Percentiles rank a stretch among this genome's conserved stretches.
These are phyloP conservation scores for Penium margaritaceum DNA, from an alignment of 139 green algal genomes.

Conservation along the genomic window DNA sequence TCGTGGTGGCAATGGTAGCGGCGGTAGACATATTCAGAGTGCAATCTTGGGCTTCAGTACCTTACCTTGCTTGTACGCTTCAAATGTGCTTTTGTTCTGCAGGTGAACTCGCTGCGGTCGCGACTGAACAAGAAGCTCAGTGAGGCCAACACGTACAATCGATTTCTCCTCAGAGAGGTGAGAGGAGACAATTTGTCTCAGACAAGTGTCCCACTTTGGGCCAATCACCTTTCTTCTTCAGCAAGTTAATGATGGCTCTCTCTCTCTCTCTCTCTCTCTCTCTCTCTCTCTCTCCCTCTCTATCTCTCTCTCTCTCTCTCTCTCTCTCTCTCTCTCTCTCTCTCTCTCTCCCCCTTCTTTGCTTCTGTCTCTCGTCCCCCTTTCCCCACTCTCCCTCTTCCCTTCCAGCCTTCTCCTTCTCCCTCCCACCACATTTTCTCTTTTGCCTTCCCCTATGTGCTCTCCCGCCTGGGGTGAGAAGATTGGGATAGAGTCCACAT, in stretches of 20 bases:
- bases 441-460: no score
- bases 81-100: no score
- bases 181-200: background rate
- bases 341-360: background rate
- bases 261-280: background rate
- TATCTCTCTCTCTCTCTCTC: background rate
- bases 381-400: no score
- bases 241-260: no score
- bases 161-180: constrained; percentile 36
- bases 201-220: background rate
- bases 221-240: background rate
- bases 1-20: no score
- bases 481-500: no score
- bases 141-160: constrained; percentile 42
- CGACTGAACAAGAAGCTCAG: constrained; percentile 45
- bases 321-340: constrained; percentile 1
- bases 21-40: no score
- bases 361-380: background rate
- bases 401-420: no score
- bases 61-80: no score
- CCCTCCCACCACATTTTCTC: no score
- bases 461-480: no score
- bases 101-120: constrained; percentile 11
- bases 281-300: background rate
- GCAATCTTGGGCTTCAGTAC: no score